phyloP scores from a whole-genome alignment of 1,284 basidiomycete genomes.

The Heterobasidion parviporum region DNA sequence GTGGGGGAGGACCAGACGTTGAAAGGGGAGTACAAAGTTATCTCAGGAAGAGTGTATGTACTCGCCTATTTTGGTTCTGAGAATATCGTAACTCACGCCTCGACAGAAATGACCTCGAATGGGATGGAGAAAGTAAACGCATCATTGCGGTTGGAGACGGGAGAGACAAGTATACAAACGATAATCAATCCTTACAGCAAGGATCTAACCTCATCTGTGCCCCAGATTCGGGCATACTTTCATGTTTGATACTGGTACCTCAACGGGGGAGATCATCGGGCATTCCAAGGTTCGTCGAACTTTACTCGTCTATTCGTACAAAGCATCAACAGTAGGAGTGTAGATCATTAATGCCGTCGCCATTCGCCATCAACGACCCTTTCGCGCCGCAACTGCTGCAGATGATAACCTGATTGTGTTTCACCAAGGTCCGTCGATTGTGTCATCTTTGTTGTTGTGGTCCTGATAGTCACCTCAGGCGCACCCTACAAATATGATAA shows the following conservation, averaged over 20 bases:
- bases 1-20: constrained; percentile 81
- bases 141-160: constrained; percentile 97
- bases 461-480: constrained; percentile 32
- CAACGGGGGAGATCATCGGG: constrained; percentile 89
- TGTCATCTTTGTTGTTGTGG: background rate
- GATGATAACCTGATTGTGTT: constrained; percentile 84
- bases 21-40: constrained; percentile 79
- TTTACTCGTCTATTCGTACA: background rate
- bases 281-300: constrained; percentile 69
- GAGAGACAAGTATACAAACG: constrained; percentile 64
- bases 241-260: constrained; percentile 82
- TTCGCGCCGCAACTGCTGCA: constrained; percentile 80
- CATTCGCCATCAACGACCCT: constrained; percentile 87
- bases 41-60: constrained; percentile 77
- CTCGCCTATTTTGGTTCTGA: background rate
- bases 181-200: background rate
- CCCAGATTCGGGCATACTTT: constrained; percentile 80
- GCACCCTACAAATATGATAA: constrained; percentile 88
- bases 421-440: constrained; percentile 47
- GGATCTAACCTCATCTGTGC: background rate
- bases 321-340: background rate
- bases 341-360: constrained; percentile 85
- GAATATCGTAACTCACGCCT: constrained; percentile 1
- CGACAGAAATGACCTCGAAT: constrained; percentile 82
- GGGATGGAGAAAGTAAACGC: constrained; percentile 96